Base-by-base conservation (phyloP, 495 filamentous ascomycete genomes). In the Lophiotrema nucula region DNA sequence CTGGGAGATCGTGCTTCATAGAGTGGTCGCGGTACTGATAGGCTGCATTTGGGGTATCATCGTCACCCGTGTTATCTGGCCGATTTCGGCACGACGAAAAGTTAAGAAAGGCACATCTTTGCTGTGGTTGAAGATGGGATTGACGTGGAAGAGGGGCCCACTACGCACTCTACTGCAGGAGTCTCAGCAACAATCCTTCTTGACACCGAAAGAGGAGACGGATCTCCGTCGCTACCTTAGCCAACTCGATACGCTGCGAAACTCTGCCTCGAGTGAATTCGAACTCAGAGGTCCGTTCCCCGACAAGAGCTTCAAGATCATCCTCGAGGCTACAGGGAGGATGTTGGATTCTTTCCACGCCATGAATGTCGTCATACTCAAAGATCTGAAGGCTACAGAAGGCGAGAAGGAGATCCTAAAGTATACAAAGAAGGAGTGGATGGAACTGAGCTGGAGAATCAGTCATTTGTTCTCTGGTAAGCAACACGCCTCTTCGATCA, bases 121-220 rank as follows among this genome's bases (percentile, higher is more conserved):
- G 25, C 77, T 98, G 11, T 96, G 92, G 83, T 78, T 98, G 13
- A 85, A 91, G 31, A 90, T 98, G 88, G 88, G 87, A n/a, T 76
- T 97, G 16, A 88, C 97, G 52, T 98, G 93, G 93, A 91, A 88
- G 69, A 83, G 89, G n/a, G 91, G 93, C n/a, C 93, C 93, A 0
- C 76, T 98, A 15, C 84, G 87, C 1, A 81, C 80, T 13, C 80
- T 95, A 25, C 77, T 89, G 1, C 78, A 82, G 33, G 74, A 73
- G 16, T 70, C 27, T 31, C 41, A 42, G 28, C 49, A 28, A 51
- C 31, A 37, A 2, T 76, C 81, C 10, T 97, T 95, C 69, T 88
- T 96, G 79, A 86, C 84, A 59, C 80, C 89, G 1, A 80, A 85
- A 15, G 93, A 97, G 70, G 90, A 92, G 69, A 79, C 88, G 10